Evolutionary conservation across 805 yeast genomes (phyloP).

Genomic region (Yamadazyma sp.): DNA sequence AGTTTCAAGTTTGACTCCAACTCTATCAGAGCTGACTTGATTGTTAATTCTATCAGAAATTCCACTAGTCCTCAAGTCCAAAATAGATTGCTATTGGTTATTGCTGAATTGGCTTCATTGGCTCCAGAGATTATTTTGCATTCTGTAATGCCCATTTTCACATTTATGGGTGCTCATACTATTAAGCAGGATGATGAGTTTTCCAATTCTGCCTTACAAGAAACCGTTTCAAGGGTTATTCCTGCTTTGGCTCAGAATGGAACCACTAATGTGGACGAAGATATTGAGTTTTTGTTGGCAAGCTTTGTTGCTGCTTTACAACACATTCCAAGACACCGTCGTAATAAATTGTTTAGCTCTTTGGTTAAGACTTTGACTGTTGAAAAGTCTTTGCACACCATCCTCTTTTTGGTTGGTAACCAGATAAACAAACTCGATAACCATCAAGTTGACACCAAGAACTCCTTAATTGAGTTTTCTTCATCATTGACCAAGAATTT

Average conservation of each 20-base stretch:
- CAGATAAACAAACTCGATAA: slow-evolving; percentile 50
- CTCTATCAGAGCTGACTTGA: slow-evolving; percentile 80
- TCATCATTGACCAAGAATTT: slow-evolving; percentile 69
- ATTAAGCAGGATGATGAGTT: slow-evolving; percentile 96
- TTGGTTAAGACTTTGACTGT: slow-evolving; percentile 75
- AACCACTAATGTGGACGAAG: slow-evolving; percentile 17
- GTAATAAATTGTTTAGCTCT: slow-evolving; percentile 80
- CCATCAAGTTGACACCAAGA: slow-evolving; percentile 50
- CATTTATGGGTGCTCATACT: slow-evolving; percentile 98
- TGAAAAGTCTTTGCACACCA: slow-evolving; percentile 62
- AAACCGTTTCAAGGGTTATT: slow-evolving; percentile 83
- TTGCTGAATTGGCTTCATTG: slow-evolving; percentile 82
- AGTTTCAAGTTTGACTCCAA: slow-evolving; percentile 52
- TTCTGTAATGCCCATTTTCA: slow-evolving; percentile 98
- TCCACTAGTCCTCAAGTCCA: slow-evolving; percentile 94
- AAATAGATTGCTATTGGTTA: slow-evolving; percentile 78
- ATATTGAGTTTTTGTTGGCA: slow-evolving; percentile 74
- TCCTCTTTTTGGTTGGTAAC: slow-evolving; percentile 77
- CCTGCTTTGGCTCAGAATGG: slow-evolving; percentile 72
- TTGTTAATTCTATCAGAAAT: slow-evolving; percentile 87
- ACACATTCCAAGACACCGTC: slow-evolving; percentile 95
- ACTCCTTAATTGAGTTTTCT: slow-evolving; percentile 67
- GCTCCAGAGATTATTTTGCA: slow-evolving; percentile 91
- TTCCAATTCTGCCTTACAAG: slow-evolving; percentile 88
- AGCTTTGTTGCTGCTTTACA: slow-evolving; percentile 93